Base-by-base conservation (phyloP, 352 stramenopile species). In the Globisporangium viniferum region DNA sequence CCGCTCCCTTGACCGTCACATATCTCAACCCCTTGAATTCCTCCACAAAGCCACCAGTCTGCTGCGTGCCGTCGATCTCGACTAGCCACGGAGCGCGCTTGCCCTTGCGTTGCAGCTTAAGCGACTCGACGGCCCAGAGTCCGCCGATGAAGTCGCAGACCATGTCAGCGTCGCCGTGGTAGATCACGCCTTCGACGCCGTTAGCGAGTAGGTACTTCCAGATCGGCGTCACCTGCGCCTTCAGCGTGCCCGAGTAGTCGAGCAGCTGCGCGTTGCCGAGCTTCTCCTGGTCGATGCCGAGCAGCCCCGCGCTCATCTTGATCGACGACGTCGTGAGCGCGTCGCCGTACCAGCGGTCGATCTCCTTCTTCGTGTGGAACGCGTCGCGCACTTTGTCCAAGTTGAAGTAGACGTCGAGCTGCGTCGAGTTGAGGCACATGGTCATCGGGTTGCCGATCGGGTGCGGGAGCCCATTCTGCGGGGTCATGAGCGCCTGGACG, bases 1-100 rank as follows among this genome's bases (percentile, higher is more conserved):
- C 94, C 0, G 90, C 89, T 9, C 91, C 93, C 62, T 95, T 92
- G 65, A 98, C 93, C 0, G 92, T 98, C 55, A 97, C 66, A 71
- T 95, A 98, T n/a, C 74, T 83, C 22, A 98, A 67, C 20, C 77
- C 80, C 36, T 93, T 69, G 68, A 95, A 98, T 27, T 75, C 79
- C 29, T 95, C 83, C 4, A 95, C 73, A 59, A 97, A 93, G 9
- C 92, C 92, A 12, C 77, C 92, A 8, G 91, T 92, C 76, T 98
- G 92, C 36, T 62, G 49, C 24, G 58, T 72, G 48, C 77, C 70
- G 51, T 75, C 74, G 22, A 74, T 58, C 18, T 66, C 62, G 2
- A 68, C 68, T 2, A 79, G 75, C 85, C 85, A 93, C 5, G 76
- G 48, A 14, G 66, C 66, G 8, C 83, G 82, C 36, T 72, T 66